phyloP scores from a whole-genome alignment of 2,329 filamentous ascomycete genomes.

The Phoma herbarum region DNA sequence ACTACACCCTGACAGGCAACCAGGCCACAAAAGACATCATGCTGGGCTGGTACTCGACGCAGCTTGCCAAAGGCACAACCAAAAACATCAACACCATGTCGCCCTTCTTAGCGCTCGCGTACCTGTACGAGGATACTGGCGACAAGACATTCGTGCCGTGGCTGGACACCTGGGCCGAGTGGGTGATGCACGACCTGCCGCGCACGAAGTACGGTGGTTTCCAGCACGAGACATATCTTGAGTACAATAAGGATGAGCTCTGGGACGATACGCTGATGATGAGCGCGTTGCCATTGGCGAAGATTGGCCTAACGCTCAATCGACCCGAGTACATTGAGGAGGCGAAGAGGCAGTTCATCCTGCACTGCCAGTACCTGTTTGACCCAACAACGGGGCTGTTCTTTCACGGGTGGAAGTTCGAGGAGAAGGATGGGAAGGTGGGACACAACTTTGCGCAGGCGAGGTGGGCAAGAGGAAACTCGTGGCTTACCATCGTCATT shows the following conservation, averaged over 20 bases:
- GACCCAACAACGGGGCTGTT: slow-evolving; percentile 76
- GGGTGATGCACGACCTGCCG: slow-evolving; percentile 79
- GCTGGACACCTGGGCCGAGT: slow-evolving; percentile 83
- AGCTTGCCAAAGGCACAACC: slow-evolving; percentile 76
- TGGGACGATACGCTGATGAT: slow-evolving; percentile 92
- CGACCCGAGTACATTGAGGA: slow-evolving; percentile 78
- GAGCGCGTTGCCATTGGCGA: slow-evolving; percentile 81
- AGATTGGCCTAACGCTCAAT: slow-evolving; percentile 76
- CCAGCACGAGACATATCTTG: slow-evolving; percentile 78
- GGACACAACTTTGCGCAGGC: slow-evolving; percentile 66
- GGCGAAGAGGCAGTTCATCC: slow-evolving; percentile 78
- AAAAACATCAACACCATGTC: slow-evolving; percentile 91
- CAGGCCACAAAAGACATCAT: slow-evolving; percentile 70
- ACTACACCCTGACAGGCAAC: slow-evolving; percentile 76
- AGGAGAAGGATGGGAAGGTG: slow-evolving; percentile 63
- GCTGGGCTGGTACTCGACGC: slow-evolving; percentile 74
- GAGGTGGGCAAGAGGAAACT: slow-evolving; percentile 69
- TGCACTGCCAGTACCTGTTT: slow-evolving; percentile 81
- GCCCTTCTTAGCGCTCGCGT: slow-evolving; percentile 77
- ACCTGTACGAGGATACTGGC: slow-evolving; percentile 77
- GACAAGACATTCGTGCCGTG: slow-evolving; percentile 76
- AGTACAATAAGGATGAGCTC: slow-evolving; percentile 75
- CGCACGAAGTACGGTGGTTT: slow-evolving; percentile 76
- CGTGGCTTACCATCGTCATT: slow-evolving; percentile 84
- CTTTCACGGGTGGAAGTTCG: slow-evolving; percentile 85